Evolutionary conservation across 305 asterid species (phyloP), one percentile per base, ranked within the genome.

Genomic region (Lippia alba): DNA sequence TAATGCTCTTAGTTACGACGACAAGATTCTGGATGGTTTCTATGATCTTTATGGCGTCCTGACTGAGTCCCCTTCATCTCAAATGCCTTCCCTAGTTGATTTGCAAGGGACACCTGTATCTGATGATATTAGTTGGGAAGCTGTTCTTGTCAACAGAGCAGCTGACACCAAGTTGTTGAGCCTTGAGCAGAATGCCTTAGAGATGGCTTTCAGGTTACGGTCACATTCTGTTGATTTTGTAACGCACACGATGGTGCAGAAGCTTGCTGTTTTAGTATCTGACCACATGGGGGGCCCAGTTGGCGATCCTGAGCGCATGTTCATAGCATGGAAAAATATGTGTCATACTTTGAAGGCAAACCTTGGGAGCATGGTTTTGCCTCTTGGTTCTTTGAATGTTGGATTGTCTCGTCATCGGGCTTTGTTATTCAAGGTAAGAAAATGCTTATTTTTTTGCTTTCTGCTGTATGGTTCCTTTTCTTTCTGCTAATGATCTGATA

Each of bases 331-430:
- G 97, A 91, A 89, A 85, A 83, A 75, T 76, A 86, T 85, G 67
- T 83, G 89, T 76, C 75, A 62, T 63, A 73, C 70, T 56, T 76
- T 91, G 73, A 91, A 84, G 83, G 85, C 84, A 77, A 80, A 72
- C 73, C 86, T 82, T 14, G 89, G 96, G 77, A 91, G 95, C 87
- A 89, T 91, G 93, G 97, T 94, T 79, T 82, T 94, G 73, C 97
- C 97, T 72, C 90, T 94, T 74, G 99, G 97, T 74, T 91, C 96
- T 65, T 84, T 94, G 80, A 85, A 89, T 14, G 60, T 85, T 80
- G 99, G 99, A 45, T 63, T 94, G 84, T 91, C 99, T 78, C 97
- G 99, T 76, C 99, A 94, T 61, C 94, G 99, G 64, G 97, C 99
- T 11, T 81, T 94, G 81, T 73, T 94, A 69, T 94, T 94, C 79